Percentiles rank a stretch among this genome's conserved stretches.
These are phyloP conservation scores for Atkinsonella hypoxylon DNA, from an alignment of 2,329 filamentous ascomycete genomes.

Conservation along the genomic window DNA sequence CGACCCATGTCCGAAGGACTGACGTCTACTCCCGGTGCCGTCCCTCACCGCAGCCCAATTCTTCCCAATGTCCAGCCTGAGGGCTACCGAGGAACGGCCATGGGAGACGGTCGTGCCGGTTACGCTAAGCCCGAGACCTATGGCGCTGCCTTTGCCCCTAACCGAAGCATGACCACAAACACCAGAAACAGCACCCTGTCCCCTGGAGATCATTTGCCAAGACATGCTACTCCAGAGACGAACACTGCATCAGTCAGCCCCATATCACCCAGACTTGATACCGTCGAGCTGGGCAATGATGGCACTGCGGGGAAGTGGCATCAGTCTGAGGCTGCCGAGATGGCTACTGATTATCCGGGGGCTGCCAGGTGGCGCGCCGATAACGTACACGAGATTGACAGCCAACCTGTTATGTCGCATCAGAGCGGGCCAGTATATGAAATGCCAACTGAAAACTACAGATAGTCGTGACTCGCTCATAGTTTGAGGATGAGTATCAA, in stretches of 20 bases:
- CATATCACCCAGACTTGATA: conserved; percentile 4
- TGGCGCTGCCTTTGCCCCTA: conserved; percentile 18
- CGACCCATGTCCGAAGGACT: conserved; percentile 20
- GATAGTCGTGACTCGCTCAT: conserved; percentile 11
- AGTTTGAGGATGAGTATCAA: background rate
- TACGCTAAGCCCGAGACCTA: conserved; percentile 26
- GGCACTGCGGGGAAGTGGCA: conserved; percentile 6
- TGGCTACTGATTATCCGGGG: conserved; percentile 19
- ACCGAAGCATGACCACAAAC: conserved; percentile 11
- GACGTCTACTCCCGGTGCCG: conserved; percentile 15
- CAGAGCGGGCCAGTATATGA: conserved; percentile 28
- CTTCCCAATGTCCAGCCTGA: conserved; percentile 16
- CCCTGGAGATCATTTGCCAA: conserved; percentile 12
- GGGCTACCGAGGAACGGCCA: conserved; percentile 28
- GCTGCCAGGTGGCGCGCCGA: conserved; percentile 23
- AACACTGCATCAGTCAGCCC: conserved; percentile 9
- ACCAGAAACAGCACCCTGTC: conserved; percentile 9
- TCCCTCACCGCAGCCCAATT: conserved; percentile 15
- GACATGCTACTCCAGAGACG: conserved; percentile 15
- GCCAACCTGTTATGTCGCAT: conserved; percentile 20
- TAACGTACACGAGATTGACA: conserved; percentile 27
- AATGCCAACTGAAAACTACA: conserved; percentile 28
- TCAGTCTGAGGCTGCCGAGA: conserved; percentile 15
- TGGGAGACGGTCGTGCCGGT: conserved; percentile 26
- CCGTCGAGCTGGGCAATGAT: conserved; percentile 11